Percentiles rank a stretch among this genome's conserved stretches.
Conservation (phyloP, 1,139 yeast species). For the Zhuliangozyma parablackwelliae region DNA sequence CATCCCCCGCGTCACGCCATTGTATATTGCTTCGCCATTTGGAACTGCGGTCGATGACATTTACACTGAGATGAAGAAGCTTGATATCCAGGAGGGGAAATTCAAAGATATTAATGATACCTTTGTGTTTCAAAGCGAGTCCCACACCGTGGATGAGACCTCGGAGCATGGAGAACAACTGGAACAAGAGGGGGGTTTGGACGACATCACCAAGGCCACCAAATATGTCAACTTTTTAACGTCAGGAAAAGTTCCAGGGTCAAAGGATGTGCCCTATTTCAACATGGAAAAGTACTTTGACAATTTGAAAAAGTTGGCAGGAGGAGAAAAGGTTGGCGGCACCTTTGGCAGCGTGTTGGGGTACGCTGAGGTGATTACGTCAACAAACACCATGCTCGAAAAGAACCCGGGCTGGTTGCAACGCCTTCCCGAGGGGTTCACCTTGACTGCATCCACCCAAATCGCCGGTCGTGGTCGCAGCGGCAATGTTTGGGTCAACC, state of each 20-base stretch:
- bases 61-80: conserved; percentile 27
- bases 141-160: conserved; percentile 6
- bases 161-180: conserved; percentile 16
- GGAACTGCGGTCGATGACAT: conserved; percentile 20
- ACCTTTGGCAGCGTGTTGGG: conserved; percentile 60
- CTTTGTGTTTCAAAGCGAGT: conserved; percentile 40
- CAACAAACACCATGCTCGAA: conserved; percentile 79
- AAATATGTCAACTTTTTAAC: conserved; percentile 51
- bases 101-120: conserved; percentile 53
- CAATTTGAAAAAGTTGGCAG: conserved; percentile 31
- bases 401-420: conserved; percentile 58
- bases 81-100: conserved; percentile 40
- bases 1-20: conserved; percentile 69
- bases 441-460: conserved; percentile 77
- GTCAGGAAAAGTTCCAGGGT: conserved; percentile 40
- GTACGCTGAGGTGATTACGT: conserved; percentile 87
- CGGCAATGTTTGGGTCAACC: conserved; percentile 93
- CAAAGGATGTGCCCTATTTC: conserved; percentile 65
- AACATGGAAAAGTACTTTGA: conserved; percentile 55
- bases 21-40: conserved; percentile 38
- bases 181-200: conserved; percentile 13
- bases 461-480: conserved; percentile 93
- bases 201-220: conserved; percentile 51
- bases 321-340: conserved; percentile 18
- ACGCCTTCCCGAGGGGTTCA: conserved; percentile 64